Base-by-base conservation (phyloP, 495 filamentous ascomycete genomes). In the Xylaria scruposa region DNA sequence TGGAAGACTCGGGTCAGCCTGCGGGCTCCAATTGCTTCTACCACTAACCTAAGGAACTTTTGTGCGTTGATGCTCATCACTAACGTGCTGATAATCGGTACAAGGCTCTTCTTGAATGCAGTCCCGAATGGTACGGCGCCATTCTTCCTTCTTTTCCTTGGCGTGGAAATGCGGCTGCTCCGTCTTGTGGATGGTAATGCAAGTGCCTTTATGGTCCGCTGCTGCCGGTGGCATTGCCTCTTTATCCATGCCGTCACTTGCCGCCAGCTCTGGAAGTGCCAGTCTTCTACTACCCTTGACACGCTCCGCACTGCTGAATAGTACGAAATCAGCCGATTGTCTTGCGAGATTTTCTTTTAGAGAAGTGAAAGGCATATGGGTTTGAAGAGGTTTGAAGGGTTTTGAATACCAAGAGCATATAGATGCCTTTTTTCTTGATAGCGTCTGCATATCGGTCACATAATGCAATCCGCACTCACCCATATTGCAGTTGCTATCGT, bases 161-260 rank as follows among this genome's bases (percentile, higher is more conserved):
- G 19, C 0, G 40, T 59, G 12, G 19, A 2, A 2, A 9, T 61
- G 58, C 29, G 58, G 8, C 9, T 40, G 6, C 6, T 65, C 21
- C 46, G 44, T 17, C 0, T 8, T 42, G 38, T 13, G 38, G 38
- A 42, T 51, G 63, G 40, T 53, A 47, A n/a, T 49, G 42, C 19
- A 13, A 7, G 26, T 26, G 9, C 26, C 9, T 19, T 24, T 29
- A 17, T 29, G 46, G 10, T 31, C n/a, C 36, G 63, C 46, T 33
- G 19, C 33, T 31, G 29, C 42, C 9, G 17, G 8, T 21, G 15
- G n/a, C 17, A 3, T 2, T 67, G 64, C n/a, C 12, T 1, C 19
- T 2, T 38, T 19, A 24, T 47, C 64, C 49, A 67, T 9, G 49
- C 40, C 36, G 54, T 67, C 2, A 67, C 64, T 54, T 67, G 46